Conservation (phyloP, 2,329 filamentous ascomycete genomes). For the Polychaeton citri region DNA sequence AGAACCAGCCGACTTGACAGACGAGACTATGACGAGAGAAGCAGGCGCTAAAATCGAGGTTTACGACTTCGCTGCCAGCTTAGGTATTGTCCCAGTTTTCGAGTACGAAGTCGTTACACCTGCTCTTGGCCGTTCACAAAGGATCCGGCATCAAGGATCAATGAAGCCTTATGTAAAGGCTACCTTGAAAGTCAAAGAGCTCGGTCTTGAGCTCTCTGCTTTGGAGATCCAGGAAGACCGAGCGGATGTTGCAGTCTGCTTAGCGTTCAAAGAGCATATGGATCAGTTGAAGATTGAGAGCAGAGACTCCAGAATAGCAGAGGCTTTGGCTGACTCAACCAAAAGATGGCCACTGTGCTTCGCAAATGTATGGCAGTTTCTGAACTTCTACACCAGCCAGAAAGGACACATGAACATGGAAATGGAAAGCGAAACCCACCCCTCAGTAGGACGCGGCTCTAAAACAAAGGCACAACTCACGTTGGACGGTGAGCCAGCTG, state of each 20-base stretch:
- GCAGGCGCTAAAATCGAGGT: slow-evolving; percentile 19
- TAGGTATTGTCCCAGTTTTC: slow-evolving; percentile 21
- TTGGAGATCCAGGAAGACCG: slow-evolving; percentile 12
- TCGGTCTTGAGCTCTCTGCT: slow-evolving; percentile 21
- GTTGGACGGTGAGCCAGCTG: slow-evolving; percentile 17
- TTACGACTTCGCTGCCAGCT: slow-evolving; percentile 30
- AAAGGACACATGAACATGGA: slow-evolving; percentile 9
- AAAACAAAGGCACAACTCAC: slow-evolving; percentile 13
- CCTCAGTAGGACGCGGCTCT: neutral
- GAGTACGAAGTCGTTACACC: slow-evolving; percentile 1
- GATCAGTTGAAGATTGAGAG: slow-evolving; percentile 10
- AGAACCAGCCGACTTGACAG: slow-evolving; percentile 7
- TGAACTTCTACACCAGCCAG: slow-evolving; percentile 21
- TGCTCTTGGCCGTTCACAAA: neutral
- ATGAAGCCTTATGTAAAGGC: slow-evolving; percentile 5
- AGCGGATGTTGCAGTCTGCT: slow-evolving; percentile 24
- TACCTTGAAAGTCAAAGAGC: slow-evolving; percentile 23
- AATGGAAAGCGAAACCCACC: slow-evolving; percentile 7
- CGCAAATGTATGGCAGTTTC: slow-evolving; percentile 24
- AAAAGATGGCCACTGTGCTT: slow-evolving; percentile 16
- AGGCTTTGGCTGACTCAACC: slow-evolving; percentile 17
- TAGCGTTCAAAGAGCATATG: slow-evolving; percentile 26
- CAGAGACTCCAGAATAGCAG: slow-evolving; percentile 7
- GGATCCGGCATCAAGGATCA: neutral
- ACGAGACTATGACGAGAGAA: slow-evolving; percentile 9